A percentile compares a stretch with the other conserved stretches of the same genome.
Conservation (phyloP, 257 asterid species). For the Plectranthus barbatus region DNA sequence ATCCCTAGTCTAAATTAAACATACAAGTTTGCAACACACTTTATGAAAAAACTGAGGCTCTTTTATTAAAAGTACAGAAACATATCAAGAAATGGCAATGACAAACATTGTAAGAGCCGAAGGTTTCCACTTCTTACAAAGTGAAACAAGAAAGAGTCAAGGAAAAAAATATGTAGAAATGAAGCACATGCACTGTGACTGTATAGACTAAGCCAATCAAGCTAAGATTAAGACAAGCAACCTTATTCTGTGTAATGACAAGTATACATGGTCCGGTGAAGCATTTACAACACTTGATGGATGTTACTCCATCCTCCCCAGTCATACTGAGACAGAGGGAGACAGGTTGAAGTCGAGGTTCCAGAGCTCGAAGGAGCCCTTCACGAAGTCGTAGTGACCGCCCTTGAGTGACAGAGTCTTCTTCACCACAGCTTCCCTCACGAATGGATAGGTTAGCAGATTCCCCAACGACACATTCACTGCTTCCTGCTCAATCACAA, state of each 20-base stretch:
- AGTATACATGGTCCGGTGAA: too few species aligned
- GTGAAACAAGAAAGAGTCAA: too few species aligned
- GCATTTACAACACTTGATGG: constrained; percentile 6
- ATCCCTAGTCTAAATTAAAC: too few species aligned
- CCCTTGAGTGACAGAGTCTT: constrained; percentile 52
- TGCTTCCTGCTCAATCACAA: constrained; percentile 52
- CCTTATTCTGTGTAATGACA: constrained; percentile 15
- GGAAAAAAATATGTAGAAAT: too few species aligned
- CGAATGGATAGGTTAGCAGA: constrained; percentile 68
- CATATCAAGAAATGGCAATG: too few species aligned
- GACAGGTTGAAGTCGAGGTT: constrained; percentile 48
- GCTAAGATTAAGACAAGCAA: neutral
- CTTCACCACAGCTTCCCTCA: constrained; percentile 62
- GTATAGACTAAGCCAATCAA: too few species aligned
- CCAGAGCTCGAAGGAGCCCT: constrained; percentile 75
- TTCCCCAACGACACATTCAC: constrained; percentile 75
- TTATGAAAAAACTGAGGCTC: too few species aligned
- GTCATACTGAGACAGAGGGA: constrained; percentile 31
- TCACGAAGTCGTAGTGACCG: constrained; percentile 84
- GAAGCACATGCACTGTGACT: too few species aligned
- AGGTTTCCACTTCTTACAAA: neutral
- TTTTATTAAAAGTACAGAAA: too few species aligned
- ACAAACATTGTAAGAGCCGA: too few species aligned
- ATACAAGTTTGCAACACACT: too few species aligned
- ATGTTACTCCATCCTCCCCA: too few species aligned